Evolutionary conservation across 1,284 basidiomycete genomes (phyloP).

Genomic region (Agaricales sp.): DNA sequence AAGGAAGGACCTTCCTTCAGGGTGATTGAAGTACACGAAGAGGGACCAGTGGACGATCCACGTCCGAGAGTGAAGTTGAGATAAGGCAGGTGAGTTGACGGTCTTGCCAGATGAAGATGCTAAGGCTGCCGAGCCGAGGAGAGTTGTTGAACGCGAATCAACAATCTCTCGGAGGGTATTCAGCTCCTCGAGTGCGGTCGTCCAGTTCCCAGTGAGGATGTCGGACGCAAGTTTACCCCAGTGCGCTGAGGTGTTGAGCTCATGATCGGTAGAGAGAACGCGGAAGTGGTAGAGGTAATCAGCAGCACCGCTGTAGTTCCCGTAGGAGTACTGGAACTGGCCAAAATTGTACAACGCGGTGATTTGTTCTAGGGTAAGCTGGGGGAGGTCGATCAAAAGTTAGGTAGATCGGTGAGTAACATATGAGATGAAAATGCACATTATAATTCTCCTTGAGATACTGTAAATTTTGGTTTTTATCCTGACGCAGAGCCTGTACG

Average conservation of each 20-base stretch:
- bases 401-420: conserved; percentile 8
- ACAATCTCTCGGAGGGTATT: conserved; percentile 89
- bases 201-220: conserved; percentile 93
- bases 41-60: conserved; percentile 98
- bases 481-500: conserved; percentile 81
- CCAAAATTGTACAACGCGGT: conserved; percentile 96
- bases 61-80: conserved; percentile 87
- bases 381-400: conserved; percentile 8
- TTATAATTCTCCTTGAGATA: conserved; percentile 92
- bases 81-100: conserved; percentile 44
- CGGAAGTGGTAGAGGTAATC: conserved; percentile 99
- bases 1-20: conserved; percentile 83
- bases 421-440: conserved; percentile 34
- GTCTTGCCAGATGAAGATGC: conserved; percentile 19
- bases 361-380: conserved; percentile 94
- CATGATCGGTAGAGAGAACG: conserved; percentile 87
- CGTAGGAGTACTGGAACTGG: conserved; percentile 96
- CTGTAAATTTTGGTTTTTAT: conserved; percentile 93
- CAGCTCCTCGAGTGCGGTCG: conserved; percentile 87
- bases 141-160: conserved; percentile 61
- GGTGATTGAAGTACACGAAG: conserved; percentile 98
- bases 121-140: conserved; percentile 40
- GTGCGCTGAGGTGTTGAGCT: conserved; percentile 89
- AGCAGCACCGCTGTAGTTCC: conserved; percentile 92
- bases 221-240: conserved; percentile 98